Conservation (phyloP, 2,329 filamentous ascomycete species). For the Sphaerulina musiva region DNA sequence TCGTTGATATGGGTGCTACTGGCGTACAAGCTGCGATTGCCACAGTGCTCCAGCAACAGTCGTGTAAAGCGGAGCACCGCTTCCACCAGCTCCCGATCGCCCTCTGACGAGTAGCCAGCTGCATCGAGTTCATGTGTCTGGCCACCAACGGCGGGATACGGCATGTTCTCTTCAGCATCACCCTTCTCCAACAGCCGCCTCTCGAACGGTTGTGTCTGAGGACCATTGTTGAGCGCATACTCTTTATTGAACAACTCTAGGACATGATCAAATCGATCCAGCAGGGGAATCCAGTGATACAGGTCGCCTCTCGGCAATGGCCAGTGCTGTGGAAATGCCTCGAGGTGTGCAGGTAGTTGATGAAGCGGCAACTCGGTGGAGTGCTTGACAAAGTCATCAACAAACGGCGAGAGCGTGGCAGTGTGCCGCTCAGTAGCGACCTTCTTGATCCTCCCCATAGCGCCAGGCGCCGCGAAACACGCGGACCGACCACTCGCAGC, state of each 20-base stretch:
- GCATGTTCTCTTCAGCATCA: constrained; percentile 44
- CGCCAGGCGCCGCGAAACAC: constrained; percentile 24
- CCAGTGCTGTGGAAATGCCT: constrained; percentile 80
- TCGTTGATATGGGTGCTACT: constrained; percentile 87
- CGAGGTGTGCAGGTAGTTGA: constrained; percentile 69
- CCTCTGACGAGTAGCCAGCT: constrained; percentile 61
- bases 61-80: constrained; percentile 77
- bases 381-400: constrained; percentile 70
- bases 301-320: constrained; percentile 91
- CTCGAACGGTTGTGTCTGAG: constrained; percentile 71
- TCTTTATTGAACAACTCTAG: constrained; percentile 72
- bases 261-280: constrained; percentile 89
- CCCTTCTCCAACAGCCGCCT: constrained; percentile 58
- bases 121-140: constrained; percentile 29
- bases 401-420: constrained; percentile 68
- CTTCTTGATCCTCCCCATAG: constrained; percentile 52
- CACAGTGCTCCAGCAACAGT: constrained; percentile 86
- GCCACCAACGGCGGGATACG: constrained; percentile 23
- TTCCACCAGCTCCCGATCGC: constrained; percentile 74
- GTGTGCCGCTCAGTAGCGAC: constrained; percentile 49
- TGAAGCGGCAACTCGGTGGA: constrained; percentile 64
- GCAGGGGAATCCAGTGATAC: constrained; percentile 93
- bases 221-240: constrained; percentile 73
- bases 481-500: constrained; percentile 11
- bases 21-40: constrained; percentile 90